Conservation (phyloP, 1,284 basidiomycete genomes). For the Anthracocystis setariae region DNA sequence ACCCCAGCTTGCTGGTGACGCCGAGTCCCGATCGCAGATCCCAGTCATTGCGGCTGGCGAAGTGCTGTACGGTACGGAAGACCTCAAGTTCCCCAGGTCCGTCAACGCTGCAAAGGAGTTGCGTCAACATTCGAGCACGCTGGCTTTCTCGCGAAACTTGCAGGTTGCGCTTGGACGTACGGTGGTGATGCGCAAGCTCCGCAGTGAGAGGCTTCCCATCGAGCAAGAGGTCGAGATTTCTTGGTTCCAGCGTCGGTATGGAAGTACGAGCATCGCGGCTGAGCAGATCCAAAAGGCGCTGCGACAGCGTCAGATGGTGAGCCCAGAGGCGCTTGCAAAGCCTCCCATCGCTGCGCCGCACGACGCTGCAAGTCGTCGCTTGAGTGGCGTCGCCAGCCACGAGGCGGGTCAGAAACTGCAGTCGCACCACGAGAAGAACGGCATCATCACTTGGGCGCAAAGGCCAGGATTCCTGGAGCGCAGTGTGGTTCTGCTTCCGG, state of each 20-base stretch:
- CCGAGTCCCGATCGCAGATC: conserved; percentile 18
- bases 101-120: conserved; percentile 38
- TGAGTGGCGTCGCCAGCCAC: conserved; percentile 9
- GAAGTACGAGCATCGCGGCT: conserved; percentile 42
- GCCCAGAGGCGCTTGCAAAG: conserved; percentile 54
- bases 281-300: conserved; percentile 40
- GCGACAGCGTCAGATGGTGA: conserved; percentile 38
- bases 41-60: conserved; percentile 30
- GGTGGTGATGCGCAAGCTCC: conserved; percentile 51
- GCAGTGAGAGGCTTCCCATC: conserved; percentile 26
- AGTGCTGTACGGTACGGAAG: conserved; percentile 24
- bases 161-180: conserved; percentile 48
- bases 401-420: conserved; percentile 8
- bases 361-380: conserved; percentile 6
- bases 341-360: conserved; percentile 35
- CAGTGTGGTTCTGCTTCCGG: conserved; percentile 14
- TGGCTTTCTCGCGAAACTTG: conserved; percentile 31
- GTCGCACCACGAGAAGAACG: conserved; percentile 20
- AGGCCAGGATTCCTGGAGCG: conserved; percentile 27
- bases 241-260: conserved; percentile 56
- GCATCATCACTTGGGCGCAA: conserved; percentile 39
- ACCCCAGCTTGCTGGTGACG: conserved; percentile 17
- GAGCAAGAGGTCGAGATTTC: conserved; percentile 58
- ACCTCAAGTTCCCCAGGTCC: conserved; percentile 55
- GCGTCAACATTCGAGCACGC: conserved; percentile 35